Percentiles rank a stretch among this genome's conserved stretches.
These are phyloP conservation scores for Alopecurus myosuroides DNA, from an alignment of 176 grass and related monocot species.

Conservation along the genomic window DNA sequence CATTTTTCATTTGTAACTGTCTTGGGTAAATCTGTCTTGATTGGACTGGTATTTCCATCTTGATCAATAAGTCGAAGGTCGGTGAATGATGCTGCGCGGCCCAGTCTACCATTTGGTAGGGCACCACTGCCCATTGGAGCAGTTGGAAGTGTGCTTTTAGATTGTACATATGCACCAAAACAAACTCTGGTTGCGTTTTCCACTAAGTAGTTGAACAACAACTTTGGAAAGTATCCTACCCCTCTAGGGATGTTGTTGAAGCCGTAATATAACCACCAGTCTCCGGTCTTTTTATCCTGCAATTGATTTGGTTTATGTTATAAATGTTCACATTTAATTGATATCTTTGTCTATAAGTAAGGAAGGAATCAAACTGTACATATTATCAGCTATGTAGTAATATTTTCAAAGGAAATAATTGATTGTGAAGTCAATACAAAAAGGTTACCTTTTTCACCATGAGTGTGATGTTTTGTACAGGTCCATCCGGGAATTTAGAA, in stretches of 20 bases:
- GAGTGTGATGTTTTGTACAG: neutral
- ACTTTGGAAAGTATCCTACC: neutral
- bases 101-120: neutral
- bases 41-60: neutral
- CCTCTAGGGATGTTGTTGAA: neutral
- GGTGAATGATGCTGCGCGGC: neutral
- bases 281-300: neutral
- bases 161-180: neutral
- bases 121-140: neutral
- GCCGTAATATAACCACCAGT: neutral
- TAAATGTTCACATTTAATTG: neutral
- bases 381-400: neutral
- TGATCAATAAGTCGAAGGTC: neutral
- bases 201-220: neutral
- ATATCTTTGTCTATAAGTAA: neutral
- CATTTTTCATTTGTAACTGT: neutral
- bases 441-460: neutral
- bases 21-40: neutral
- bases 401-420: neutral
- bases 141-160: neutral
- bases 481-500: neutral
- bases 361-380: neutral
- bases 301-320: neutral
- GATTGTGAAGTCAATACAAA: neutral
- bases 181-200: neutral